Percentiles rank a stretch among this genome's conserved stretches.
These are phyloP conservation scores for Chytriomyces sp. DNA, from an alignment of 192 early-diverging fungal genomes.

Conservation along the genomic window DNA sequence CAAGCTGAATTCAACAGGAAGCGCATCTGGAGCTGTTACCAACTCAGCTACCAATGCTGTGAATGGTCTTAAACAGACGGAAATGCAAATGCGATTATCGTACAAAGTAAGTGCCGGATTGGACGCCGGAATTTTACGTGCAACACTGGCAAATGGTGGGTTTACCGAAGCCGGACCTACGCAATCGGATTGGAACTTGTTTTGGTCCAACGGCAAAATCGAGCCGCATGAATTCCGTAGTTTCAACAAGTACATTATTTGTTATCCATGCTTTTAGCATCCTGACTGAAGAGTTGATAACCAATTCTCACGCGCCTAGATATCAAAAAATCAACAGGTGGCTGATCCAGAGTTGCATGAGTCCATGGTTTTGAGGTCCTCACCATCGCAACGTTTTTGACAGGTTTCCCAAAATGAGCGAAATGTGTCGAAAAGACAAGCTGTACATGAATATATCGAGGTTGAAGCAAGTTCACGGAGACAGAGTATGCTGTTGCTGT, in stretches of 20 bases:
- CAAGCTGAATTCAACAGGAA: no score
- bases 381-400: neutral
- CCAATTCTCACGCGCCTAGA: slow-evolving; percentile 1
- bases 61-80: neutral
- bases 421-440: slow-evolving; percentile 36
- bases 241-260: neutral
- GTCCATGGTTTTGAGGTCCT: neutral
- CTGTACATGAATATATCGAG: slow-evolving; percentile 32
- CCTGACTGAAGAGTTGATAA: neutral
- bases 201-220: slow-evolving; percentile 26
- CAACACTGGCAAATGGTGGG: slow-evolving; percentile 15
- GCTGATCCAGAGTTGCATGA: neutral
- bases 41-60: neutral
- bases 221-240: slow-evolving; percentile 14
- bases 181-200: slow-evolving; percentile 15
- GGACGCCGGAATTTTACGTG: slow-evolving; percentile 7
- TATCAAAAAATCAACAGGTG: slow-evolving; percentile 33
- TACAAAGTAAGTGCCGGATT: slow-evolving; percentile 8
- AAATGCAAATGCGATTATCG: slow-evolving; percentile 7
- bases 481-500: slow-evolving; percentile 8
- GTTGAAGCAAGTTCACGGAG: slow-evolving; percentile 30
- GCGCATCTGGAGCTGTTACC: neutral
- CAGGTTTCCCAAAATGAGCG: slow-evolving; percentile 33
- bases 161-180: slow-evolving; percentile 17
- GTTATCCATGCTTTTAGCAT: neutral